Conservation (phyloP, 768 basidiomycete species). For the Lactarius psammicola region DNA sequence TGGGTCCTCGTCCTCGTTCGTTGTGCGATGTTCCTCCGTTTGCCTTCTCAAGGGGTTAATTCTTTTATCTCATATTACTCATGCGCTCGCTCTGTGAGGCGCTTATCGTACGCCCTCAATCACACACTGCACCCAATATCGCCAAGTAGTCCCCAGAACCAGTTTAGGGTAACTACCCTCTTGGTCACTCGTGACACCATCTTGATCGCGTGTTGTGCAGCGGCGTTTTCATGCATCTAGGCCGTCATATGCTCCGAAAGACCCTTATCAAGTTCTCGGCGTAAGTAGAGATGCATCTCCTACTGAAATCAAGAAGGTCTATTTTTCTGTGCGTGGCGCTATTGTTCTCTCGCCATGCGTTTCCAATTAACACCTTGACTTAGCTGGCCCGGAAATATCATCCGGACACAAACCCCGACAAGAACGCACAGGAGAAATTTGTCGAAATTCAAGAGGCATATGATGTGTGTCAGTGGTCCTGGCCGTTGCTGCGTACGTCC, state of each 20-base stretch:
- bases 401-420: slow-evolving; percentile 95
- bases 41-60: slow-evolving; percentile 34
- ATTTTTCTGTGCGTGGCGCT: slow-evolving; percentile 74
- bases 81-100: slow-evolving; percentile 42
- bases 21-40: slow-evolving; percentile 48
- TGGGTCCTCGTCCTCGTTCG: slow-evolving; percentile 9
- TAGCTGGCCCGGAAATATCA: slow-evolving; percentile 98
- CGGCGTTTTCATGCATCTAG: slow-evolving; percentile 74
- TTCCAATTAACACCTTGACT: slow-evolving; percentile 26
- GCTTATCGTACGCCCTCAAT: slow-evolving; percentile 10
- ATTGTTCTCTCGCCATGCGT: slow-evolving; percentile 15
- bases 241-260: slow-evolving; percentile 55
- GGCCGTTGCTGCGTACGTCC: slow-evolving; percentile 6
- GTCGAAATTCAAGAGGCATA: slow-evolving; percentile 97
- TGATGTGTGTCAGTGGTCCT: slow-evolving; percentile 60
- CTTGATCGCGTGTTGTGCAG: slow-evolving; percentile 40
- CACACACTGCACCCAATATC: slow-evolving; percentile 7
- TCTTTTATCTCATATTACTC: slow-evolving; percentile 48
- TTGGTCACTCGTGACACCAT: slow-evolving; percentile 10
- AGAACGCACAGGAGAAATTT: slow-evolving; percentile 87
- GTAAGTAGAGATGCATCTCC: slow-evolving; percentile 77
- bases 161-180: slow-evolving; percentile 24
- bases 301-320: slow-evolving; percentile 95
- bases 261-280: slow-evolving; percentile 91
- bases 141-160: slow-evolving; percentile 12